Percentiles rank a stretch among this genome's conserved stretches.
phyloP scores from a whole-genome alignment of 805 yeast species.

The Candida arabinofermentans region DNA sequence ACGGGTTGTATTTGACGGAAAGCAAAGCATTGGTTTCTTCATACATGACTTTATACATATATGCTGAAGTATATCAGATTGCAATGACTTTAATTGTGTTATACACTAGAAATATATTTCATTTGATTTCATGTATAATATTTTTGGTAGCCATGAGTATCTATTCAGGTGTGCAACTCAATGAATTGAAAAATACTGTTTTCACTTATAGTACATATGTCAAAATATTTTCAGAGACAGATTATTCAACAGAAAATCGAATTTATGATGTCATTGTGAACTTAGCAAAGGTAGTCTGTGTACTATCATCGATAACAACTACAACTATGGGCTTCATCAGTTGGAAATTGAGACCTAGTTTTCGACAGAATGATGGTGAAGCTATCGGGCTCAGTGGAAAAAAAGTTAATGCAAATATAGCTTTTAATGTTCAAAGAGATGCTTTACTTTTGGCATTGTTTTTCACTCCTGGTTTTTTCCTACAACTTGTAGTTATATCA shows the following conservation, averaged over 20 bases:
- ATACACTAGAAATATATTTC: conserved; percentile 34
- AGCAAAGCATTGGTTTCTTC: conserved; percentile 26
- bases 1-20: not conserved
- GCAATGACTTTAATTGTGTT: conserved; percentile 34
- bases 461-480: conserved; percentile 42
- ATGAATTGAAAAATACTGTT: conserved; percentile 30
- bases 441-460: conserved; percentile 31
- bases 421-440: conserved; percentile 37
- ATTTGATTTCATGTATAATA: conserved; percentile 27
- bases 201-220: too few species aligned
- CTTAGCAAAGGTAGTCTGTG: not conserved
- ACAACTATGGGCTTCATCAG: too few species aligned
- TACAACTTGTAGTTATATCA: too few species aligned
- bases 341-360: conserved; percentile 10
- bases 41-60: conserved; percentile 41
- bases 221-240: too few species aligned
- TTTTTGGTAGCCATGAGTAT: conserved; percentile 40
- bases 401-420: conserved; percentile 30
- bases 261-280: not conserved
- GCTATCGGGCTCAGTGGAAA: conserved; percentile 35
- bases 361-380: conserved; percentile 15
- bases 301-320: too few species aligned
- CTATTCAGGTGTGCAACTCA: conserved; percentile 41
- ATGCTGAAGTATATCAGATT: conserved; percentile 40
- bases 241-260: too few species aligned